phyloP scores from a whole-genome alignment of 805 yeast genomes.

The Starmerella bombicola region DNA sequence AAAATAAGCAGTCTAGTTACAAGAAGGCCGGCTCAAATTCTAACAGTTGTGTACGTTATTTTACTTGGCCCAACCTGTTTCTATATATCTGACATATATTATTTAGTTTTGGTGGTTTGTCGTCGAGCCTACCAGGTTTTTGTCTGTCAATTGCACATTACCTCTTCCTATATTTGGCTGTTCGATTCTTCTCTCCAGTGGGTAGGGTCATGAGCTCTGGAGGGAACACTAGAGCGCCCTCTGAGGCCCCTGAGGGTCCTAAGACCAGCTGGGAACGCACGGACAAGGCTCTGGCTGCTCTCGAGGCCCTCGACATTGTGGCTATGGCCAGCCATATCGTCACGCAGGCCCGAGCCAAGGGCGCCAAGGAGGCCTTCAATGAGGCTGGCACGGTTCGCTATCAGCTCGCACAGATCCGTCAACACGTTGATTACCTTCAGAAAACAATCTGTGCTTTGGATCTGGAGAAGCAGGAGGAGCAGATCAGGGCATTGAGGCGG shows the following conservation, averaged over 20 bases:
- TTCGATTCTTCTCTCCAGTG: too few species aligned
- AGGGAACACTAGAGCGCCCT: not conserved
- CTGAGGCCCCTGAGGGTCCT: not conserved
- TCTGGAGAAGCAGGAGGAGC: constrained; percentile 15
- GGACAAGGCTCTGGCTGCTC: constrained; percentile 20
- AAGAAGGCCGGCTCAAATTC: too few species aligned
- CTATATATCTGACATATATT: too few species aligned
- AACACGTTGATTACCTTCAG: constrained; percentile 14
- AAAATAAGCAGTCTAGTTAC: too few species aligned
- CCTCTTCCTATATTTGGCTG: too few species aligned
- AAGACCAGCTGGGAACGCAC: constrained; percentile 18
- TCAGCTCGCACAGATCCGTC: constrained; percentile 19
- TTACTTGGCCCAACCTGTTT: too few species aligned
- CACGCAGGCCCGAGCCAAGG: constrained; percentile 17
- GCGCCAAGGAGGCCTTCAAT: constrained; percentile 24
- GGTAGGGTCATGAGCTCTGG: not conserved
- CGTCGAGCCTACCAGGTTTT: too few species aligned
- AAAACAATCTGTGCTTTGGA: constrained; percentile 17
- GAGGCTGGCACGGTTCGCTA: constrained; percentile 24
- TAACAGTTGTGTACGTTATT: too few species aligned
- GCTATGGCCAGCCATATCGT: constrained; percentile 20
- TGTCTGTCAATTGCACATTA: too few species aligned
- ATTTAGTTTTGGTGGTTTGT: too few species aligned
- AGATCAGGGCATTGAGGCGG: constrained; percentile 15
- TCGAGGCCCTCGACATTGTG: constrained; percentile 20